Evolutionary conservation across 2,329 filamentous ascomycete species (phyloP).

Genomic region (Botrytis aclada): DNA sequence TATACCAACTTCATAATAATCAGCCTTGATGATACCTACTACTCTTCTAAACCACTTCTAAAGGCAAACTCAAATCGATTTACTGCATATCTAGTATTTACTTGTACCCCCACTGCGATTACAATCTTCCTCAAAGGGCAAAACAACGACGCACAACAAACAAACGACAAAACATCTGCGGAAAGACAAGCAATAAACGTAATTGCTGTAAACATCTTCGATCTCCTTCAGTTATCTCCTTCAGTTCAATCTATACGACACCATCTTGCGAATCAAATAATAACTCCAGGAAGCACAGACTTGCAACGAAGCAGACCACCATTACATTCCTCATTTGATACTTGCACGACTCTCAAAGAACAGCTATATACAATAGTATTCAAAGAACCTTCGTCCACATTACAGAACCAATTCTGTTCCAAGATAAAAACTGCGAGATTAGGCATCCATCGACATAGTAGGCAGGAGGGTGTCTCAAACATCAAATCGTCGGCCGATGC

Average conservation of each 20-base stretch:
- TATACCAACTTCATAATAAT: not conserved
- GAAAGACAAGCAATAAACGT: not conserved
- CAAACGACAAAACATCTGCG: not conserved
- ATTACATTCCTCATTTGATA: constrained; percentile 9
- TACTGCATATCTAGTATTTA: not conserved
- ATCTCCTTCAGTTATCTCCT: not conserved
- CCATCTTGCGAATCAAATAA: not conserved
- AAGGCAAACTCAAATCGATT: not conserved
- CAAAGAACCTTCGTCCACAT: not conserved
- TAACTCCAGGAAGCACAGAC: not conserved
- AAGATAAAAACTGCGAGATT: not conserved
- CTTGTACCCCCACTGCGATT: not conserved
- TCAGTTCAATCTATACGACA: not conserved
- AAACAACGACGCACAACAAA: not conserved
- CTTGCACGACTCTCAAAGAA: constrained; percentile 2
- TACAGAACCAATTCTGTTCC: not conserved
- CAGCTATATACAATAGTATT: not conserved
- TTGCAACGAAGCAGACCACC: not conserved
- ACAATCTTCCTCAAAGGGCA: not conserved
- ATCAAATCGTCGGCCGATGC: constrained; percentile 18
- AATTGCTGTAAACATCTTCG: not conserved
- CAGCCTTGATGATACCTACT: not conserved
- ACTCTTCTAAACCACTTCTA: no score
- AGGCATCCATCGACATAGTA: not conserved
- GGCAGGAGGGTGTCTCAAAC: constrained; percentile 2